Percentiles rank a stretch among this genome's conserved stretches.
phyloP scores from a whole-genome alignment of 495 filamentous ascomycete species.

The Penicillium arizonense region DNA sequence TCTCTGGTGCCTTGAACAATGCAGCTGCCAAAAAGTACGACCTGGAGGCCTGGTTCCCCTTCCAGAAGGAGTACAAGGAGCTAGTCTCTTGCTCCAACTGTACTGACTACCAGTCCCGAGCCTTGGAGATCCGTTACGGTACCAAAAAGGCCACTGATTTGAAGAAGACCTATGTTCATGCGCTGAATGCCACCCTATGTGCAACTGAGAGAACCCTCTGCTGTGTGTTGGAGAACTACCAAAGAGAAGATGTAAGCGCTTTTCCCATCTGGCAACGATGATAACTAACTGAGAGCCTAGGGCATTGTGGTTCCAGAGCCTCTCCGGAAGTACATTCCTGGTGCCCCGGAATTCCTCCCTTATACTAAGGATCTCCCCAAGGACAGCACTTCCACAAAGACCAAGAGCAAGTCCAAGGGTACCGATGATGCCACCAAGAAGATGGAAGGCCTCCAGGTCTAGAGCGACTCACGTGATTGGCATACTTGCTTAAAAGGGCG shows the following conservation, averaged over 20 bases:
- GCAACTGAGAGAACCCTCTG: conserved; percentile 93
- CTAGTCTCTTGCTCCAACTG: conserved; percentile 95
- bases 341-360: conserved; percentile 80
- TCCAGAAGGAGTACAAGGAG: conserved; percentile 96
- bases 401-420: conserved; percentile 45
- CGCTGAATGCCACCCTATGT: conserved; percentile 86
- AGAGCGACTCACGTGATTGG: conserved; percentile 3
- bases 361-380: conserved; percentile 83
- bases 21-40: conserved; percentile 94
- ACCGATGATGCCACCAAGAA: conserved; percentile 39
- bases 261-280: not conserved
- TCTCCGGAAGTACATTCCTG: conserved; percentile 89
- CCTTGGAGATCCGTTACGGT: conserved; percentile 82
- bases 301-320: conserved; percentile 84
- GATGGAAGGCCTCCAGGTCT: conserved; percentile 41
- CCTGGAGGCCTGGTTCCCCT: conserved; percentile 96
- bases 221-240: conserved; percentile 95
- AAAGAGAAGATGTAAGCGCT: conserved; percentile 72
- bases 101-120: conserved; percentile 90
- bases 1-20: conserved; percentile 92
- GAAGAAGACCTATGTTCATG: conserved; percentile 93
- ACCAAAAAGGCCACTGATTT: conserved; percentile 73
- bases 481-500: not conserved
- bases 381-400: conserved; percentile 60
- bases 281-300: conserved; percentile 33